A percentile compares a stretch with the other conserved stretches of the same genome.
Conservation (phyloP, 345 rosid species). For the Mercurialis annua region DNA sequence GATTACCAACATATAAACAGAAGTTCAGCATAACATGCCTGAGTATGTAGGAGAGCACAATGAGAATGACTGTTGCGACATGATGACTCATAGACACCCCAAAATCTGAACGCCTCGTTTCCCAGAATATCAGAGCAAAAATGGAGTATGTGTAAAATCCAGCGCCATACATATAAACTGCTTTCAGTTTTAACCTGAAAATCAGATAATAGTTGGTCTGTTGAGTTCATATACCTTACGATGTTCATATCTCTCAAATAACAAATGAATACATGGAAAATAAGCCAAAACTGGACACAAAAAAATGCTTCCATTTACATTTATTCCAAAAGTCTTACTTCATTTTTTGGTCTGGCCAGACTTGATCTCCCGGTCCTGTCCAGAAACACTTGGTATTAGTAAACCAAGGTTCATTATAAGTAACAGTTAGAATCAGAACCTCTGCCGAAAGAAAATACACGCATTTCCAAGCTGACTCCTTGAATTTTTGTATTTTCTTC, state of each 20-base stretch:
- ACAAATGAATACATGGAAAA: neutral
- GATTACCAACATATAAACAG: neutral
- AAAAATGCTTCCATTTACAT: neutral
- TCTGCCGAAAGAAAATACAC: slow-evolving; percentile 74
- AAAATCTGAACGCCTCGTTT: slow-evolving; percentile 97
- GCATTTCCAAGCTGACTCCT: slow-evolving; percentile 95
- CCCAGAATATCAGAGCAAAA: slow-evolving; percentile 96
- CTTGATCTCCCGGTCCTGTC: slow-evolving; percentile 76
- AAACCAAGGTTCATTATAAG: slow-evolving; percentile 85
- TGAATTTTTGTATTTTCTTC: slow-evolving; percentile 67
- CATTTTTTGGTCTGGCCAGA: slow-evolving; percentile 83
- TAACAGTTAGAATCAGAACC: slow-evolving; percentile 50
- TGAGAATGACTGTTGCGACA: slow-evolving; percentile 71
- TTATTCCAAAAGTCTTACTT: slow-evolving; percentile 46
- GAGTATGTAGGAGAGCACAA: slow-evolving; percentile 76
- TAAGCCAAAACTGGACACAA: neutral
- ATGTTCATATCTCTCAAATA: neutral
- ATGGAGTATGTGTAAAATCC: slow-evolving; percentile 97
- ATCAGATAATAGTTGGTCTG: slow-evolving; percentile 8
- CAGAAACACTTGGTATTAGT: slow-evolving; percentile 64
- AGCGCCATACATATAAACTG: slow-evolving; percentile 79
- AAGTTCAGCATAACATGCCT: slow-evolving; percentile 40
- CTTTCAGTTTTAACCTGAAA: slow-evolving; percentile 85
- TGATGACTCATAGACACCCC: slow-evolving; percentile 99
- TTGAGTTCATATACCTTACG: slow-evolving; percentile 12